Conservation (phyloP, 257 asterid species). For the Ilex asprella region DNA sequence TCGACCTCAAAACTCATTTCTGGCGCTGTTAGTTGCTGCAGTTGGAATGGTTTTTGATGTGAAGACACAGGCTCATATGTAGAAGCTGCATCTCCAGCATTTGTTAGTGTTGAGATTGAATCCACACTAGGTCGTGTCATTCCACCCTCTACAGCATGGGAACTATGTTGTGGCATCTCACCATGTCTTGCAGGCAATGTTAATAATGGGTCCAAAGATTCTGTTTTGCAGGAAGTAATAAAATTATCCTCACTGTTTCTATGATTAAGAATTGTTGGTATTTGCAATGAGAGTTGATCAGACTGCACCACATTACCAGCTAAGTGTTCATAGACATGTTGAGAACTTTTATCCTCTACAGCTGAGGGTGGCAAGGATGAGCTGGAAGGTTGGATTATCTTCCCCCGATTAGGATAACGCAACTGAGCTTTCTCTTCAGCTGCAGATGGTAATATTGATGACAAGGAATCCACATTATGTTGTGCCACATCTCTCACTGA, state of each 20-base stretch:
- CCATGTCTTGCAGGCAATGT: slow-evolving; percentile 19
- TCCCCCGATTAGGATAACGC: background rate
- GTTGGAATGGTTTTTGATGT: slow-evolving; percentile 21
- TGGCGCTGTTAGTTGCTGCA: slow-evolving; percentile 20
- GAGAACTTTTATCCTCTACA: slow-evolving; percentile 9
- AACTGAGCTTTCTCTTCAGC: slow-evolving; percentile 14
- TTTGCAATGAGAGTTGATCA: slow-evolving; percentile 12
- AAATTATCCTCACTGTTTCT: slow-evolving; percentile 13
- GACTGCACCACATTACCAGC: background rate
- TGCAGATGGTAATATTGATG: slow-evolving; percentile 11
- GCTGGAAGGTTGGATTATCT: slow-evolving; percentile 6
- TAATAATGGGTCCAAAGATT: slow-evolving; percentile 1
- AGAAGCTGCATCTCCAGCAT: slow-evolving; percentile 18
- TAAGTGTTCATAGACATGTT: slow-evolving; percentile 7
- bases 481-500: slow-evolving; percentile 23
- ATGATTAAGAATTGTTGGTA: slow-evolving; percentile 8
- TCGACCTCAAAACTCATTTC: slow-evolving; percentile 22
- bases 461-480: slow-evolving; percentile 5
- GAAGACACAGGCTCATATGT: slow-evolving; percentile 14
- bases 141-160: slow-evolving; percentile 11
- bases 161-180: slow-evolving; percentile 13
- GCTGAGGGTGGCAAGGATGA: slow-evolving; percentile 10
- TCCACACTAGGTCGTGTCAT: slow-evolving; percentile 9
- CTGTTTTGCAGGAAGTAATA: slow-evolving; percentile 6
- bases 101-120: slow-evolving; percentile 15